Conservation (phyloP, 352 stramenopile genomes). For the Phytophthora podocarpi region DNA sequence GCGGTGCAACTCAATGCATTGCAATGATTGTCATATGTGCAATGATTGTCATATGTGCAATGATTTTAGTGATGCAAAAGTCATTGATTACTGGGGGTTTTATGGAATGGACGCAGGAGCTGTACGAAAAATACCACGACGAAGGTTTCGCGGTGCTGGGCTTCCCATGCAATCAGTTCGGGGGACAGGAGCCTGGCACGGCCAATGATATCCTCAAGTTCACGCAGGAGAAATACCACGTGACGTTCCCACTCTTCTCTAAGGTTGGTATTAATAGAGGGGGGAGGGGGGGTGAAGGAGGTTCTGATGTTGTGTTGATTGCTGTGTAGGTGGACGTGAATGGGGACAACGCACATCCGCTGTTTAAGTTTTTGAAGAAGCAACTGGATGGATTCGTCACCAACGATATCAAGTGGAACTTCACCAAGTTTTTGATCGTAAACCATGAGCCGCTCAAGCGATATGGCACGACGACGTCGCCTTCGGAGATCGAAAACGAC, state of each 20-base stretch:
- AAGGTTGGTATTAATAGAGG: constrained; percentile 52
- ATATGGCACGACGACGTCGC: constrained; percentile 72
- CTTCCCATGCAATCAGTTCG: constrained; percentile 98
- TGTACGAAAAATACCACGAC: constrained; percentile 80
- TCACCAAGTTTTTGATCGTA: constrained; percentile 87
- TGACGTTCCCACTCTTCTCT: constrained; percentile 85
- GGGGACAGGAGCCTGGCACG: constrained; percentile 84
- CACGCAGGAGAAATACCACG: constrained; percentile 68
- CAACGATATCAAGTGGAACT: constrained; percentile 90
- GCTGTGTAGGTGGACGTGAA: constrained; percentile 93
- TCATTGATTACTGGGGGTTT: not conserved
- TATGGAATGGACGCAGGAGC: constrained; percentile 33
- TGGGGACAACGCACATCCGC: constrained; percentile 74
- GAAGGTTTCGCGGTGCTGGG: constrained; percentile 88
- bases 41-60: too few relatives aligned
- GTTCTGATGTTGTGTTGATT: constrained; percentile 1
- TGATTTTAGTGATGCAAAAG: too few relatives aligned
- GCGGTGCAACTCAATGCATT: not conserved
- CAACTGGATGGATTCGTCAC: constrained; percentile 66
- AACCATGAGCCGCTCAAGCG: constrained; percentile 73
- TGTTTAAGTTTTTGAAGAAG: constrained; percentile 93
- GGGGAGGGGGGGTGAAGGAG: not conserved
- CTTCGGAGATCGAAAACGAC: constrained; percentile 65
- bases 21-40: too few relatives aligned
- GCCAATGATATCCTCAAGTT: constrained; percentile 81